Percentiles rank a stretch among this genome's conserved stretches.
phyloP scores from a whole-genome alignment of 2,329 filamentous ascomycete species.

The Cladophialophora bantiana region DNA sequence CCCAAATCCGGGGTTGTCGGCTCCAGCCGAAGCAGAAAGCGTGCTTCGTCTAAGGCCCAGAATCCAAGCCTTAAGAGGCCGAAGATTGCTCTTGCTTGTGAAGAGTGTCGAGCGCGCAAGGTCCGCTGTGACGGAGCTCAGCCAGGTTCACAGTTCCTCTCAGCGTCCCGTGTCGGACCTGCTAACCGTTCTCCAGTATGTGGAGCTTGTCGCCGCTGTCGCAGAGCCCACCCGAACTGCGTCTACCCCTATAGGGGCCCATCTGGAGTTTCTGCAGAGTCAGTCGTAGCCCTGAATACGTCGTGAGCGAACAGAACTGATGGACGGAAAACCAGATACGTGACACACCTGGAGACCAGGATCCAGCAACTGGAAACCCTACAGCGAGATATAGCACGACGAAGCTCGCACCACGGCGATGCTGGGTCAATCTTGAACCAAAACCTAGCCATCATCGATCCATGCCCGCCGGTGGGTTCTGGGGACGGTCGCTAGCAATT shows the following conservation, averaged over 20 bases:
- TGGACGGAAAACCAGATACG: neutral
- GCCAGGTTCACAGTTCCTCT: neutral
- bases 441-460: neutral
- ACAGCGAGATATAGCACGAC: neutral
- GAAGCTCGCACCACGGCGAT: neutral
- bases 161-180: neutral
- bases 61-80: neutral
- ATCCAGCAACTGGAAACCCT: neutral
- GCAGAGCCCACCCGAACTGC: neutral
- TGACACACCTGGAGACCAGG: neutral
- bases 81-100: slow-evolving; percentile 4
- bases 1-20: neutral
- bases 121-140: slow-evolving; percentile 11
- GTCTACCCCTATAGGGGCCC: neutral
- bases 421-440: neutral
- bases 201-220: slow-evolving; percentile 8
- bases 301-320: neutral
- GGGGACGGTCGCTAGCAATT: neutral
- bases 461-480: neutral
- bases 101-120: slow-evolving; percentile 7
- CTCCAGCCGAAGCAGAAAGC: neutral
- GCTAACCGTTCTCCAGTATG: neutral
- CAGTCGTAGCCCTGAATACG: neutral
- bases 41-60: neutral
- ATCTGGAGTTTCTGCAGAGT: neutral